phyloP scores from a whole-genome alignment of 352 stramenopile genomes.

The Globisporangium middletonii region DNA sequence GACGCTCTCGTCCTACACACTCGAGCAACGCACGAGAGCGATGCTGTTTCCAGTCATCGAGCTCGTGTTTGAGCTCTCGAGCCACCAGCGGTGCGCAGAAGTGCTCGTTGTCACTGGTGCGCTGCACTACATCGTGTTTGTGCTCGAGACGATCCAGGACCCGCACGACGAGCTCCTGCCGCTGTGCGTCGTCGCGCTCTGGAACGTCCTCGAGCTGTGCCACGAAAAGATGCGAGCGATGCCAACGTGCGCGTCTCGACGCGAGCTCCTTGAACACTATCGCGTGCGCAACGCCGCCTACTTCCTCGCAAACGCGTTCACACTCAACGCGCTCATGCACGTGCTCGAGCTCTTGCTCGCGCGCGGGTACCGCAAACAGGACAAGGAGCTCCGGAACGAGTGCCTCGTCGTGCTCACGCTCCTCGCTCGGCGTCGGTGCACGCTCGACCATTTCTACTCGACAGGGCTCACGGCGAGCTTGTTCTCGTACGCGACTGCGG shows the following conservation, averaged over 20 bases:
- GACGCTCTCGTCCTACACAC: background rate
- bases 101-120: conserved; percentile 56
- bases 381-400: conserved; percentile 78
- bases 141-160: conserved; percentile 47
- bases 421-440: conserved; percentile 38
- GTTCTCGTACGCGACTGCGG: conserved; percentile 53
- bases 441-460: conserved; percentile 48
- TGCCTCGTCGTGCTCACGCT: conserved; percentile 65
- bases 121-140: conserved; percentile 61
- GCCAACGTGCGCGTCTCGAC: conserved; percentile 36
- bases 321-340: conserved; percentile 51
- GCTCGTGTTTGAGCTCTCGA: conserved; percentile 61
- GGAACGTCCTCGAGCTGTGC: conserved; percentile 68
- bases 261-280: conserved; percentile 54
- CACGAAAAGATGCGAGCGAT: conserved; percentile 44
- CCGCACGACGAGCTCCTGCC: conserved; percentile 63
- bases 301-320: conserved; percentile 55
- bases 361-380: conserved; percentile 57
- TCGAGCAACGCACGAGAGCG: conserved; percentile 13
- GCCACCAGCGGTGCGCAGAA: conserved; percentile 56
- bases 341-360: conserved; percentile 49
- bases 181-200: conserved; percentile 64
- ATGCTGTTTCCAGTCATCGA: conserved; percentile 61
- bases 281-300: conserved; percentile 56
- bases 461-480: conserved; percentile 54